phyloP scores from a whole-genome alignment of 1,284 basidiomycete species.

The Vanrija pseudolonga region DNA sequence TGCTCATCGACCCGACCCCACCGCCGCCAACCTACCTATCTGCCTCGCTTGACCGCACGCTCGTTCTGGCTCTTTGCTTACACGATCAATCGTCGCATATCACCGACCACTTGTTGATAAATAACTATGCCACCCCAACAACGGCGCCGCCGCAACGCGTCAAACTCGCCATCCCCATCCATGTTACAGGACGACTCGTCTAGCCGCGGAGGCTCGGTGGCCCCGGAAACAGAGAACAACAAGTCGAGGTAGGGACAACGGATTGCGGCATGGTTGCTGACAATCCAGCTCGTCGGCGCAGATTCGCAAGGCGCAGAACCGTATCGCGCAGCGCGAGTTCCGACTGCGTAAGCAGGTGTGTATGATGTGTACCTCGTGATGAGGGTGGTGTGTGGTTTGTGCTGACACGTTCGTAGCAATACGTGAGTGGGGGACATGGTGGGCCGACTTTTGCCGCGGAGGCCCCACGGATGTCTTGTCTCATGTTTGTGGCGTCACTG shows the following conservation, averaged over 20 bases:
- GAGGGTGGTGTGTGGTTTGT: neutral
- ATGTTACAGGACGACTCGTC: neutral
- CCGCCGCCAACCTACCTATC: too few relatives aligned
- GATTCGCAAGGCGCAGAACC: conserved; percentile 62
- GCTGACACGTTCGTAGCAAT: conserved; percentile 30
- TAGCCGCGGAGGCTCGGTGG: neutral
- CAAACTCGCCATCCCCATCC: too few relatives aligned
- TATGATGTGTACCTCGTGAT: conserved; percentile 36
- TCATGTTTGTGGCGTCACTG: neutral
- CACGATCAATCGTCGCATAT: too few relatives aligned
- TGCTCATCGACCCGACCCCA: too few relatives aligned
- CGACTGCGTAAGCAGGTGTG: conserved; percentile 81
- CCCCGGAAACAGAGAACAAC: neutral
- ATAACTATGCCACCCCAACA: too few relatives aligned
- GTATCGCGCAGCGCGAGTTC: conserved; percentile 89
- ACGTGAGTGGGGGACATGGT: conserved; percentile 23
- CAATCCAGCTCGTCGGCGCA: conserved; percentile 24
- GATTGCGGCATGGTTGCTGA: conserved; percentile 1
- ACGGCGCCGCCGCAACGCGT: too few relatives aligned
- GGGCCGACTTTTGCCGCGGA: neutral
- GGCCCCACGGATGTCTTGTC: too few relatives aligned
- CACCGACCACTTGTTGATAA: too few relatives aligned
- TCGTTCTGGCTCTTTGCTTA: too few relatives aligned
- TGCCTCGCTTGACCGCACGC: too few relatives aligned
- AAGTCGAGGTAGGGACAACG: neutral